Percentiles rank a stretch among this genome's conserved stretches.
These are phyloP conservation scores for Botryotinia globosa DNA, from an alignment of 2,329 filamentous ascomycete species.

Conservation along the genomic window DNA sequence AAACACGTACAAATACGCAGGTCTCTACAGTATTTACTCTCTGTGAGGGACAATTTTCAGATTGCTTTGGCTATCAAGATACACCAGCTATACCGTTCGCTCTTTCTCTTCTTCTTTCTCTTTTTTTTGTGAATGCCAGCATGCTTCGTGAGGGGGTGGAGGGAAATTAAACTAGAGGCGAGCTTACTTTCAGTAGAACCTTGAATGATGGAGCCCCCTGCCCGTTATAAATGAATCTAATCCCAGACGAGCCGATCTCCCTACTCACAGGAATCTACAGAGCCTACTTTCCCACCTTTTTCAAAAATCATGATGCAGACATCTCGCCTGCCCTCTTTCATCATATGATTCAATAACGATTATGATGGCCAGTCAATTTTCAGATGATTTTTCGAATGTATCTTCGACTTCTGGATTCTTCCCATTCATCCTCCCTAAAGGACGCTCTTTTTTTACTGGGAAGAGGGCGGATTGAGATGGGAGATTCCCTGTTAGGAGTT, in stretches of 20 bases:
- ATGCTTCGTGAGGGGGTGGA: background rate
- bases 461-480: background rate
- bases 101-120: background rate
- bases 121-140: background rate
- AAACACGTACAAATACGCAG: background rate
- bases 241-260: background rate
- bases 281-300: background rate
- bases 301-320: background rate
- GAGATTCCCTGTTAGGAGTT: background rate
- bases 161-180: background rate
- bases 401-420: background rate
- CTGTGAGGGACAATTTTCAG: background rate
- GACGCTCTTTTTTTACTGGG: background rate
- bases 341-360: background rate
- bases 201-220: background rate
- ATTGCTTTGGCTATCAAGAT: background rate
- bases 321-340: background rate
- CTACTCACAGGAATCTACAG: background rate
- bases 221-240: background rate
- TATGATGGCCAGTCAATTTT: background rate
- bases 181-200: background rate
- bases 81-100: background rate
- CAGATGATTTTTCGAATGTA: background rate
- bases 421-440: background rate
- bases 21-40: background rate